phyloP scores from a whole-genome alignment of 1,284 basidiomycete species.

The Microbotryomycetes sp. region DNA sequence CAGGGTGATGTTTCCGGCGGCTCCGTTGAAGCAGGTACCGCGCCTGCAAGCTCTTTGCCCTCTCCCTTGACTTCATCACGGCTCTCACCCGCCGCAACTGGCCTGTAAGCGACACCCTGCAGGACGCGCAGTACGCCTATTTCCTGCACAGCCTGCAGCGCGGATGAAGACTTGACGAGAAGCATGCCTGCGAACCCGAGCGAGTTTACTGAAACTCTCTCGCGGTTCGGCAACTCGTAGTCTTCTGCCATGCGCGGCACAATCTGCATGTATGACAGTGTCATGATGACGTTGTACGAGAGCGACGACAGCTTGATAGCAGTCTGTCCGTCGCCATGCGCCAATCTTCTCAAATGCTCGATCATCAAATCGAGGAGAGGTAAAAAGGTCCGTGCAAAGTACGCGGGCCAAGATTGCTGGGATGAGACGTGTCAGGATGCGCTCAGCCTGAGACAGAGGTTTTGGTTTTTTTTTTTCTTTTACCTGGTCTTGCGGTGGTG shows the following conservation, averaged over 20 bases:
- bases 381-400: slow-evolving; percentile 27
- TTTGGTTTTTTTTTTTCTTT: too few species aligned
- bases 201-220: slow-evolving; percentile 28
- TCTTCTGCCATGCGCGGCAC: slow-evolving; percentile 27
- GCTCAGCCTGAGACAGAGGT: too few species aligned
- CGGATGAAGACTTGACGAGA: slow-evolving; percentile 25
- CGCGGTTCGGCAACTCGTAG: slow-evolving; percentile 1
- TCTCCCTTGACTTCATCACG: slow-evolving; percentile 40
- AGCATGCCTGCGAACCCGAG: slow-evolving; percentile 35
- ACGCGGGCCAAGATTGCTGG: too few species aligned
- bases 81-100: slow-evolving; percentile 47
- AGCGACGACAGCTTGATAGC: slow-evolving; percentile 19
- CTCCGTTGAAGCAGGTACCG: too few species aligned
- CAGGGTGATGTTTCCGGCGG: too few species aligned
- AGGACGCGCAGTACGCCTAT: slow-evolving; percentile 39
- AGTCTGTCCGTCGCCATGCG: not conserved
- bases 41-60: not conserved
- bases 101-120: slow-evolving; percentile 41
- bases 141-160: slow-evolving; percentile 23
- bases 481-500: slow-evolving; percentile 1
- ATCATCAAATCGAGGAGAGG: slow-evolving; percentile 33
- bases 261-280: slow-evolving; percentile 28
- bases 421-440: too few species aligned
- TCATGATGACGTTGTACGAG: slow-evolving; percentile 36
- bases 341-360: slow-evolving; percentile 31